A percentile compares a stretch with the other conserved stretches of the same genome.
Evolutionary conservation across 2,329 filamentous ascomycete genomes (phyloP).

Genomic region (Xylariales sp.): DNA sequence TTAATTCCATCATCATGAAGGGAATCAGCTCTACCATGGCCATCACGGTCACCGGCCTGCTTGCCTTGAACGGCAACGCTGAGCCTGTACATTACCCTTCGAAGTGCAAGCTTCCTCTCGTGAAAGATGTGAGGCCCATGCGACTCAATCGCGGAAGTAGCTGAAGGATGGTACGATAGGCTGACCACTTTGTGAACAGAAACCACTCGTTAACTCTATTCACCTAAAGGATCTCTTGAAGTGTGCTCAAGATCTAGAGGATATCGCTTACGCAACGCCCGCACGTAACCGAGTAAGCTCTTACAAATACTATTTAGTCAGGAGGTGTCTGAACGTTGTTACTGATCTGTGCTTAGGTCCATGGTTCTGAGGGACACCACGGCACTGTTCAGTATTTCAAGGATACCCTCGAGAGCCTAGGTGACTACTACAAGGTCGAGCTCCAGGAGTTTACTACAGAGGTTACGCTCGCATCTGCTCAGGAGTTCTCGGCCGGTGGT

Average conservation of each 20-base stretch:
- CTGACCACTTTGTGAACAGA: conserved; percentile 39
- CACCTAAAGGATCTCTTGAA: conserved; percentile 44
- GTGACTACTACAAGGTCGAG: conserved; percentile 50
- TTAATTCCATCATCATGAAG: conserved; percentile 37
- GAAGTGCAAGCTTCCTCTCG: conserved; percentile 36
- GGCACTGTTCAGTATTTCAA: conserved; percentile 51
- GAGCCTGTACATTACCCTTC: conserved; percentile 37
- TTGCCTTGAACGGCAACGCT: conserved; percentile 41
- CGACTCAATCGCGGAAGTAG: neutral
- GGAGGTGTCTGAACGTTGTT: neutral
- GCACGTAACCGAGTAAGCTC: conserved; percentile 47
- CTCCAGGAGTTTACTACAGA: conserved; percentile 48
- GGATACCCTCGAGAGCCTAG: conserved; percentile 50
- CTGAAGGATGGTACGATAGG: neutral
- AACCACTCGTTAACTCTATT: conserved; percentile 45
- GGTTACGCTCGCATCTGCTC: conserved; percentile 41
- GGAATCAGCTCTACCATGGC: conserved; percentile 33
- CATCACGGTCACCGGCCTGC: conserved; percentile 38
- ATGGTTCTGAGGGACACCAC: conserved; percentile 52
- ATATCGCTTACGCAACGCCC: conserved; percentile 49
- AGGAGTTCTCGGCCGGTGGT: conserved; percentile 41
- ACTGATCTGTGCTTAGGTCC: conserved; percentile 39
- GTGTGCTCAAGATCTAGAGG: conserved; percentile 48
- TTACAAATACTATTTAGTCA: no score
- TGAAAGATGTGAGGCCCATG: conserved; percentile 42